Evolutionary conservation across 1,284 basidiomycete genomes (phyloP).

Genomic region (Chalciporus sp.): DNA sequence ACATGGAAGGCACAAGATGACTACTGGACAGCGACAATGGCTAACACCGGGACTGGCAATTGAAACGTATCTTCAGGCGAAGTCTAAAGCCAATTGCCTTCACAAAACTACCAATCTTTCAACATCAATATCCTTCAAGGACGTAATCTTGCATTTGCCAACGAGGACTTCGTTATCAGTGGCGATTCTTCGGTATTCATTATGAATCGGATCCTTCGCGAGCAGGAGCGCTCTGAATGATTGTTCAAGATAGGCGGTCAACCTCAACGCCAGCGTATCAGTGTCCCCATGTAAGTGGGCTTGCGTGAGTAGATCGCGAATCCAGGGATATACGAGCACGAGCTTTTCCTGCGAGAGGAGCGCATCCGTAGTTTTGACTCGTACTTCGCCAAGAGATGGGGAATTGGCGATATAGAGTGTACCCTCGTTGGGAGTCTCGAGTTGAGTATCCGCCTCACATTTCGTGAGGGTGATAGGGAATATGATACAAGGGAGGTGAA

Average conservation of each 20-base stretch:
- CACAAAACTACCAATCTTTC: constrained; percentile 1
- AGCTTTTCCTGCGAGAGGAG: neutral
- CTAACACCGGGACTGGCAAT: too few relatives aligned
- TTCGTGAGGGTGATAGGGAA: constrained; percentile 1
- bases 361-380: neutral
- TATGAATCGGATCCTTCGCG: neutral
- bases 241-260: constrained; percentile 14
- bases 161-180: constrained; percentile 3
- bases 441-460: neutral
- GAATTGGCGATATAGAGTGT: neutral
- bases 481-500: constrained; percentile 15
- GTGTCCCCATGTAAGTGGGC: neutral
- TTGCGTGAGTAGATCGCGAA: constrained; percentile 6
- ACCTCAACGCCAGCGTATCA: neutral
- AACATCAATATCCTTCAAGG: neutral
- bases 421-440: neutral
- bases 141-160: neutral
- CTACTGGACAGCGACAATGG: too few relatives aligned
- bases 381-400: constrained; percentile 4
- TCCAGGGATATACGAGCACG: constrained; percentile 15
- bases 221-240: constrained; percentile 15
- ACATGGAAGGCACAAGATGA: too few relatives aligned
- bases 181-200: constrained; percentile 10
- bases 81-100: neutral
- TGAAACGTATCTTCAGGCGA: too few relatives aligned